These are phyloP conservation scores for Tulasnella sp. DNA, from an alignment of 768 basidiomycete species.

Conservation along the genomic window DNA sequence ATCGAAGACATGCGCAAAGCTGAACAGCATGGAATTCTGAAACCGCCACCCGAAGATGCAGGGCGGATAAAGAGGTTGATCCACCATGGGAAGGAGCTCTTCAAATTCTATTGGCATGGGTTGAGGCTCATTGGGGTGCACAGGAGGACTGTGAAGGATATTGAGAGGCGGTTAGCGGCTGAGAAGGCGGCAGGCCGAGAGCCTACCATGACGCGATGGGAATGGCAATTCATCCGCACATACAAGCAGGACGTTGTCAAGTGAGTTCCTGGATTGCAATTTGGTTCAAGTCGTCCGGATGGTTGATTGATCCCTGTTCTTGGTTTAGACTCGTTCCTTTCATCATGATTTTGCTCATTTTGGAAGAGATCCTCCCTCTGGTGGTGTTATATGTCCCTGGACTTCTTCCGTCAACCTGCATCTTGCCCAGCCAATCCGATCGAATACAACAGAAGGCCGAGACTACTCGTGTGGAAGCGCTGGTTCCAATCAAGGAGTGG, in stretches of 20 bases:
- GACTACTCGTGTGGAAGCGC: conserved; percentile 16
- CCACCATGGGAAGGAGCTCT: conserved; percentile 36
- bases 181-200: conserved; percentile 38
- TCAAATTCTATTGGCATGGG: conserved; percentile 82
- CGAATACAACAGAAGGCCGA: conserved; percentile 41
- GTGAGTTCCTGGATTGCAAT: conserved; percentile 38
- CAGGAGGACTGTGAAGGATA: conserved; percentile 40
- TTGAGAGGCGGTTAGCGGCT: conserved; percentile 39
- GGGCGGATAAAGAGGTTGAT: conserved; percentile 41
- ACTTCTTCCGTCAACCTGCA: conserved; percentile 76
- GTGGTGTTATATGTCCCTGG: conserved; percentile 77
- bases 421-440: conserved; percentile 68
- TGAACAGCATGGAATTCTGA: conserved; percentile 53
- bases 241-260: conserved; percentile 60
- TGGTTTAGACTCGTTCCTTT: conserved; percentile 60
- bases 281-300: neutral
- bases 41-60: conserved; percentile 52
- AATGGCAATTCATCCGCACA: conserved; percentile 55
- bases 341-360: conserved; percentile 54
- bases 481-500: neutral
- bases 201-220: conserved; percentile 49
- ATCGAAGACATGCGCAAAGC: conserved; percentile 41
- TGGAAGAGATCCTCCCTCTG: conserved; percentile 75
- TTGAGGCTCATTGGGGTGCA: conserved; percentile 52
- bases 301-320: neutral